Base-by-base conservation (phyloP, 2,329 filamentous ascomycete species). In the Trichoderma cornu-damae region DNA sequence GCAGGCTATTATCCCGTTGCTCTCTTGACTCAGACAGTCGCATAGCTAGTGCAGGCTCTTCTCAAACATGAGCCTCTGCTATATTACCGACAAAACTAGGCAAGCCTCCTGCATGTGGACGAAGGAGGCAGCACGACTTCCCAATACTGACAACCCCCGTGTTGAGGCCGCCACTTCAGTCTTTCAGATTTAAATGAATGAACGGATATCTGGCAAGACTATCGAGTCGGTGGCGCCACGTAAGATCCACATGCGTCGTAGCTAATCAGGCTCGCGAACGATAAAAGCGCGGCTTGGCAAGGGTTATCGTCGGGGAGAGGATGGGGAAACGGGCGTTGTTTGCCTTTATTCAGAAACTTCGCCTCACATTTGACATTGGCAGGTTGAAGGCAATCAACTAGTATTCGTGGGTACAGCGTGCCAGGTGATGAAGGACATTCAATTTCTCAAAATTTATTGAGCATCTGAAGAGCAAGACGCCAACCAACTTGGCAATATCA, bases 221-320 rank as follows among this genome's bases (percentile, higher is more conserved):
- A 55, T 47, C 40, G 52, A 55, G 52, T 55, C 52, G 47, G 52
- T 47, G 51, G 51, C 51, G 51, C 40, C 26, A 34, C 37, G 46
- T 44, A 32, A 30, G 51, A 35, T 55, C 52, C 52, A 55, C 52
- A 46, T 11, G 30, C 34, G 20, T 22, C 42, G 24, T 55, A 54
- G 9, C 20, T 35, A 46, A 50, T 18, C 47, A 18, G 38, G 26
- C 22, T 52, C 49, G 12, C 12, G 26, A 22, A 43, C 3, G 35
- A 43, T 32, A 43, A n/a, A 24, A 14, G n/a, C 4, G n/a, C 18
- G 37, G 49, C 48, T 22, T 48, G 12, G 44, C 44, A 11, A 24
- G 7, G n/a, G 5, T 4, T 30, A 9, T 30, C 2, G 5, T 30
- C 28, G 2, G 9, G 7, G 18, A 35, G 30, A 30, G 35, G 44